phyloP scores from a whole-genome alignment of 192 early-diverging fungal species.

The Diversispora epigaea region DNA sequence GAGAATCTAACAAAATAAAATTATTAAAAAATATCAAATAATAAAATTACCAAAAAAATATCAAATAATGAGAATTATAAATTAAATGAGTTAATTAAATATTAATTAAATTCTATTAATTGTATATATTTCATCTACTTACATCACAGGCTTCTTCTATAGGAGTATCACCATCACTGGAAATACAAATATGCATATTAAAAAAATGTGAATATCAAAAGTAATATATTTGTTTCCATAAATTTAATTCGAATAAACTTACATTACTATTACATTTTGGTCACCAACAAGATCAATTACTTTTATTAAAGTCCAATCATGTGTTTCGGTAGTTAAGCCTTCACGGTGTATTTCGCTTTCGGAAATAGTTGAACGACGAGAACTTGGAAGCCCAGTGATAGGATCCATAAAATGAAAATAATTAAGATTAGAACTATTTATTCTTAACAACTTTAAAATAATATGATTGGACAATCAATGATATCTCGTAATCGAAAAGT shows the following conservation, averaged over 20 bases:
- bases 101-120: no score
- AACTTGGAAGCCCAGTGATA: constrained; percentile 14
- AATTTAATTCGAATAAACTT: constrained; percentile 33
- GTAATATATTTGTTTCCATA: background rate
- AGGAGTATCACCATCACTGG: constrained; percentile 54
- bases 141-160: constrained; percentile 72
- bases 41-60: background rate
- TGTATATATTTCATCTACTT: background rate
- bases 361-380: constrained; percentile 17
- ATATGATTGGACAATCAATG: no score
- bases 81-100: background rate
- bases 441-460: no score
- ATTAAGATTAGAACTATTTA: no score
- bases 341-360: constrained; percentile 37
- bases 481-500: no score
- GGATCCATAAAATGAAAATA: constrained; percentile 12
- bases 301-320: constrained; percentile 68
- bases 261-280: constrained; percentile 68
- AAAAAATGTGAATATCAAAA: background rate
- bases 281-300: constrained; percentile 57
- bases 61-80: no score
- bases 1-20: constrained; percentile 41
- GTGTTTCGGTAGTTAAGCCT: constrained; percentile 41
- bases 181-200: background rate
- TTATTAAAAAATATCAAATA: background rate